Percentiles rank a stretch among this genome's conserved stretches.
These are phyloP conservation scores for Amanita exitialis DNA, from an alignment of 768 basidiomycete species.

Conservation along the genomic window DNA sequence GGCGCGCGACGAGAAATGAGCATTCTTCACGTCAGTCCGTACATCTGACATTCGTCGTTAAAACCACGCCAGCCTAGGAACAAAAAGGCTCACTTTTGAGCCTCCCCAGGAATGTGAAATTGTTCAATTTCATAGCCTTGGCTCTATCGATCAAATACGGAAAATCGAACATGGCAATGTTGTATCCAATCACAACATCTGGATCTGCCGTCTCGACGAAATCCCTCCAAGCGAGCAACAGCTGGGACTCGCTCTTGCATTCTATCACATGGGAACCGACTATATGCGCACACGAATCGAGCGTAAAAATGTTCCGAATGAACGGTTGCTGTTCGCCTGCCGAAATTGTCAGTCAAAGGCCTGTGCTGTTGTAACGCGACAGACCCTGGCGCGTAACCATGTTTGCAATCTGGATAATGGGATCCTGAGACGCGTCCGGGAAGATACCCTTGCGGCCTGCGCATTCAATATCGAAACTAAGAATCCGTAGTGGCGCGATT, in stretches of 20 bases:
- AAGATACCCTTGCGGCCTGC: slow-evolving; percentile 97
- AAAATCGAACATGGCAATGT: slow-evolving; percentile 89
- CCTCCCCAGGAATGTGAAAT: slow-evolving; percentile 70
- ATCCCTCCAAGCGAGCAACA: slow-evolving; percentile 82
- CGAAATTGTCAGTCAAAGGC: not conserved
- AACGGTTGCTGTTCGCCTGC: slow-evolving; percentile 88
- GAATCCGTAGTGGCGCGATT: slow-evolving; percentile 85
- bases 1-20: slow-evolving; percentile 97
- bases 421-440: slow-evolving; percentile 83
- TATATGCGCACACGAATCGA: slow-evolving; percentile 90
- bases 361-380: not conserved
- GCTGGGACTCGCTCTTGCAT: slow-evolving; percentile 60
- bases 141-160: slow-evolving; percentile 94
- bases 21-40: slow-evolving; percentile 77
- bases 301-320: slow-evolving; percentile 92
- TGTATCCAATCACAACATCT: slow-evolving; percentile 95
- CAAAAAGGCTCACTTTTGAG: slow-evolving; percentile 45
- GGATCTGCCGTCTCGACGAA: slow-evolving; percentile 89
- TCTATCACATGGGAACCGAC: slow-evolving; percentile 95
- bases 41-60: slow-evolving; percentile 33
- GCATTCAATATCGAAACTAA: slow-evolving; percentile 99
- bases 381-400: slow-evolving; percentile 97
- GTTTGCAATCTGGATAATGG: slow-evolving; percentile 97
- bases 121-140: slow-evolving; percentile 58
- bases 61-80: not conserved